A percentile compares a stretch with the other conserved stretches of the same genome.
Evolutionary conservation across 139 green algal genomes (phyloP).

Genomic region (Chlorella sorokiniana): DNA sequence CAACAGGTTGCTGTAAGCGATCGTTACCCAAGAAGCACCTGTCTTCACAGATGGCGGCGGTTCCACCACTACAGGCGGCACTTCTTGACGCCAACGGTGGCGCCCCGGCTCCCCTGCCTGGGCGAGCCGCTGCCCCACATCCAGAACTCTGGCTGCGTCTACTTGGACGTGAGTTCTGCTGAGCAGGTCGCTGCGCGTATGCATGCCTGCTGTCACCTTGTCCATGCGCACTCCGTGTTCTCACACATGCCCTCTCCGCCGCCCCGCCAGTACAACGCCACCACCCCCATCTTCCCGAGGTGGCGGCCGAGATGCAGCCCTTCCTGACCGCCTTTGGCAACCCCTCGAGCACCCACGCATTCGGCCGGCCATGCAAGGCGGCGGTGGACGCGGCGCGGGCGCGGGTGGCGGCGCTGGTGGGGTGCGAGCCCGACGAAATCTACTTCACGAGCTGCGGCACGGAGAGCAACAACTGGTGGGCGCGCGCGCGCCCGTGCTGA

Average conservation of each 20-base stretch:
- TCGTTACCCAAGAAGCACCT: no score
- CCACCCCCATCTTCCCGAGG: conserved; percentile 53
- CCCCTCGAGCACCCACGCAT: conserved; percentile 64
- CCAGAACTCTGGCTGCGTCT: conserved; percentile 41
- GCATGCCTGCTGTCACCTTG: no score
- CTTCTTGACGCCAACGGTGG: no score
- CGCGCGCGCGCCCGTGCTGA: background rate
- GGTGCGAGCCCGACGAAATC: conserved; percentile 44
- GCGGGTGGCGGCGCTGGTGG: conserved; percentile 62
- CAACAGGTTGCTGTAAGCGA: no score
- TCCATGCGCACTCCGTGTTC: no score
- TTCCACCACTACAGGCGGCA: no score
- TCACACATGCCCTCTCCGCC: no score
- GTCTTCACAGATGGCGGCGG: no score
- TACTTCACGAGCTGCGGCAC: conserved; percentile 65
- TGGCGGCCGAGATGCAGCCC: conserved; percentile 63
- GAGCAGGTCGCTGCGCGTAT: no score
- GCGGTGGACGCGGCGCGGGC: conserved; percentile 55
- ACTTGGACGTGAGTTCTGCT: conserved; percentile 67
- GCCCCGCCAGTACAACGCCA: conserved; percentile 68
- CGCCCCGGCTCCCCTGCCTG: background rate
- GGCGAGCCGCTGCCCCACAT: conserved; percentile 22
- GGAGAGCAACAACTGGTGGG: conserved; percentile 38
- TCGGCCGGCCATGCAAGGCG: conserved; percentile 51
- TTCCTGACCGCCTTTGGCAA: conserved; percentile 75